A percentile compares a stretch with the other conserved stretches of the same genome.
Conservation (phyloP, 2,329 filamentous ascomycete species). For the Aureobasidium sp. region DNA sequence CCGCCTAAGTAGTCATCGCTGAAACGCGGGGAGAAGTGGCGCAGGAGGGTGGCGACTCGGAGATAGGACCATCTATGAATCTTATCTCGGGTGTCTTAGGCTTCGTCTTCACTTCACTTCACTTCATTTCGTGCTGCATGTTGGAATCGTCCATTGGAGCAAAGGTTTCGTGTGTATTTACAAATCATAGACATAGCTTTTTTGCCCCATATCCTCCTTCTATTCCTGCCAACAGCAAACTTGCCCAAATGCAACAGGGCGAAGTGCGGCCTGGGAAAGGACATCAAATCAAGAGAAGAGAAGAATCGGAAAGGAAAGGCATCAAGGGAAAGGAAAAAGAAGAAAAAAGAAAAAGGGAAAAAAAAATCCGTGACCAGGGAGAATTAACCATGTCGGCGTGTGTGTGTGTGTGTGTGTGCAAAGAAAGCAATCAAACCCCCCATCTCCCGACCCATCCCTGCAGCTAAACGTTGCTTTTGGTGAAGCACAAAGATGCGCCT, state of each 20-base stretch:
- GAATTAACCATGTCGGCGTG: conserved; percentile 4
- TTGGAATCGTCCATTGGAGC: neutral
- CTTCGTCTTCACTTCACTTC: neutral
- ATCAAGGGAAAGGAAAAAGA: neutral
- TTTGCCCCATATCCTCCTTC: neutral
- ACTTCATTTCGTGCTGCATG: neutral
- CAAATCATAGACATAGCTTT: conserved; percentile 9
- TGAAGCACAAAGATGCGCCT: conserved; percentile 11
- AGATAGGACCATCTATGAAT: neutral
- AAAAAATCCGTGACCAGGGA: neutral
- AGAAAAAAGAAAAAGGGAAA: neutral
- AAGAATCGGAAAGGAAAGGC: neutral
- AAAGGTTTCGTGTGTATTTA: conserved; percentile 9
- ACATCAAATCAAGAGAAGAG: neutral
- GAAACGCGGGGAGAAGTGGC: neutral
- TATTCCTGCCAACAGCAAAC: conserved; percentile 5
- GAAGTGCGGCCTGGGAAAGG: neutral
- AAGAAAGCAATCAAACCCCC: neutral
- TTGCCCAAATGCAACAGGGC: conserved; percentile 3
- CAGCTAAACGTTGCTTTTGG: conserved; percentile 11
- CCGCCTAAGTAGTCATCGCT: neutral
- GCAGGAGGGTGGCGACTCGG: neutral
- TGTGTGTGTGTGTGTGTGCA: conserved; percentile 1
- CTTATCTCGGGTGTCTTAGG: neutral
- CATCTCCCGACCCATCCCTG: conserved; percentile 3